Evolutionary conservation across 2,329 filamentous ascomycete species (phyloP), one percentile per base, ranked within the genome.

Genomic region (Akanthomyces uredinophilus): DNA sequence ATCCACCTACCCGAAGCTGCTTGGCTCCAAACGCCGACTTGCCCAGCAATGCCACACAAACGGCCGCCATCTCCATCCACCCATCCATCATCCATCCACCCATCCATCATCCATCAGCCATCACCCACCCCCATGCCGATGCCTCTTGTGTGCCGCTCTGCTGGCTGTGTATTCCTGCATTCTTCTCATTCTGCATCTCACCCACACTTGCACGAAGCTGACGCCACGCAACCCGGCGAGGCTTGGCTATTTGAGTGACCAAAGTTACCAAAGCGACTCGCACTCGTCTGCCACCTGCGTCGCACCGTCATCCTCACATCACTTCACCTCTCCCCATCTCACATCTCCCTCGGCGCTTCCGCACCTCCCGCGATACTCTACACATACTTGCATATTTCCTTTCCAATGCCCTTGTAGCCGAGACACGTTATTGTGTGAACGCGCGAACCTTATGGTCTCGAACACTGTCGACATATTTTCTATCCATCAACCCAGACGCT

Each of bases 1-100:
- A 60, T 52, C 57, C 57, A 60, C 57, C 47, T 59, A 16, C 56
- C 46, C 22, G 3, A 43, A 29, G 11, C 37, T 43, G 46, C 35
- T 51, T 51, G 46, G 56, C 22, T 43, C 35, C 56, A 43, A 51
- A 43, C 29, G 44, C 39, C 37, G 4, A 4, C 18, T 37, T 57
- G 41, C 55, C 55, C 55, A 58, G 29, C 52, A 54, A 44, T 44
- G 52, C 39, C 55, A 49, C 43, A 57, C 27, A 13, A 10, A 8
- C 55, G 13, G 24, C 8, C n/a, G 32, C 6, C 39, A 44, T n/a
- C 37, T 29, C 20, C 43, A 27, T 37, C 13, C 37, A 3, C 18
- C 11, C 35, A 18, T 27, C 49, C 51, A 54, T 41, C 16, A 43
- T 43, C 24, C 16, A 4, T 32, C n/a, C n/a, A n/a, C n/a, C n/a